These are phyloP conservation scores for Aciculosporium take DNA, from an alignment of 2,329 filamentous ascomycete genomes.

Conservation along the genomic window DNA sequence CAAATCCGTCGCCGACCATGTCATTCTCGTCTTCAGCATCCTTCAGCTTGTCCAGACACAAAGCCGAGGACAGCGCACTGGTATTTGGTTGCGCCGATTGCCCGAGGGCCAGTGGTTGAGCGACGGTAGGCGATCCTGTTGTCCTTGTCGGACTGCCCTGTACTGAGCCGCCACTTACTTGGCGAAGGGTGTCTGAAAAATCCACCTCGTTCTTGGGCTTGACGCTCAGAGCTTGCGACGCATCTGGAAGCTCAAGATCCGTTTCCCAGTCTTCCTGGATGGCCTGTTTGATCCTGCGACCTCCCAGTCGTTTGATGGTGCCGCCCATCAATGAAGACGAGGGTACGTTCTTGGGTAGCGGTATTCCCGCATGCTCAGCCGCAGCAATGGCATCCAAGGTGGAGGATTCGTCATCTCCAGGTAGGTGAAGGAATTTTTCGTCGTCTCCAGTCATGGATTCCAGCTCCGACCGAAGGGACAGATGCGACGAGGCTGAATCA, in stretches of 20 bases:
- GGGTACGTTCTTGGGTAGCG: conserved; percentile 74
- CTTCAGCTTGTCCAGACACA: conserved; percentile 49
- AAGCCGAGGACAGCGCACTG: conserved; percentile 27
- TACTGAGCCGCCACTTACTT: conserved; percentile 45
- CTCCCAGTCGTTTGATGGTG: conserved; percentile 80
- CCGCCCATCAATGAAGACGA: conserved; percentile 82
- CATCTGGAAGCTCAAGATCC: conserved; percentile 55
- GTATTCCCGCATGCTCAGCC: conserved; percentile 79
- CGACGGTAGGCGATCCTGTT: conserved; percentile 14
- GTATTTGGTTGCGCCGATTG: conserved; percentile 19
- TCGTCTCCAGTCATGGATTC: conserved; percentile 66
- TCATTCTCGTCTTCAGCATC: conserved; percentile 49
- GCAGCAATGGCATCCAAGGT: conserved; percentile 76
- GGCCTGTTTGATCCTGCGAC: conserved; percentile 55
- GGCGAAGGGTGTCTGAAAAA: conserved; percentile 55
- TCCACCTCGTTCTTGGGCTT: conserved; percentile 45
- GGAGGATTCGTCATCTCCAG: conserved; percentile 71
- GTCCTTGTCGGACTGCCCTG: conserved; percentile 37
- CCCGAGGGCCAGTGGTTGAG: conserved; percentile 17
- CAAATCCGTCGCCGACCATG: conserved; percentile 47
- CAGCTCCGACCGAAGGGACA: conserved; percentile 70
- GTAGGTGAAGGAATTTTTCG: conserved; percentile 72
- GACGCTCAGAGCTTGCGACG: conserved; percentile 46
- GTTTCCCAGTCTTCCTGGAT: conserved; percentile 73
- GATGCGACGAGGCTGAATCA: conserved; percentile 68